These are phyloP conservation scores for Periglandula ipomoeae DNA, from an alignment of 2,329 filamentous ascomycete species.

Conservation along the genomic window DNA sequence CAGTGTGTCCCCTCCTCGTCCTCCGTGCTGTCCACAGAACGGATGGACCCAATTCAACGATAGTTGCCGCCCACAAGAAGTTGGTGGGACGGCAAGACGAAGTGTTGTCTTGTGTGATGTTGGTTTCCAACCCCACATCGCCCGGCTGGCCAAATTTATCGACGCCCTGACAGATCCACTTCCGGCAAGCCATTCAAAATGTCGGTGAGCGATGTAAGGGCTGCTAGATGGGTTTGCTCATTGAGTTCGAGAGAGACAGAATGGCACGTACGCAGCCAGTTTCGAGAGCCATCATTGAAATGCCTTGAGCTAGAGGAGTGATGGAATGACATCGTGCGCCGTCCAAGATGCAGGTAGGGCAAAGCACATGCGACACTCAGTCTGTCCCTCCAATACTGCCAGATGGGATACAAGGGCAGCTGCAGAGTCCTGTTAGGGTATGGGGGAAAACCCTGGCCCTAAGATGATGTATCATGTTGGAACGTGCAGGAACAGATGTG, in stretches of 20 bases:
- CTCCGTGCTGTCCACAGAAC: too few species aligned
- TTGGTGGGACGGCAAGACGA: too few species aligned
- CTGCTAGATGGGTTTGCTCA: too few species aligned
- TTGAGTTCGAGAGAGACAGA: too few species aligned
- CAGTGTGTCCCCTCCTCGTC: too few species aligned
- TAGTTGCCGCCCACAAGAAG: too few species aligned
- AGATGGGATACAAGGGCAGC: too few species aligned
- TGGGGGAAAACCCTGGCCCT: neutral
- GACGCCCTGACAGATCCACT: constrained; percentile 3
- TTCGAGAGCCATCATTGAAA: neutral
- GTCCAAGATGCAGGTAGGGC: neutral
- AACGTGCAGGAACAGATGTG: constrained; percentile 4
- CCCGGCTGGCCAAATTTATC: constrained; percentile 1
- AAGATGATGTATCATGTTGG: neutral
- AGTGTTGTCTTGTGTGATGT: too few species aligned
- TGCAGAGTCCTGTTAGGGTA: too few species aligned
- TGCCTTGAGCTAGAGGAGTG: neutral
- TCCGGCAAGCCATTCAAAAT: constrained; percentile 5
- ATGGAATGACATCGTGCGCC: neutral
- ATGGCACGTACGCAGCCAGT: neutral
- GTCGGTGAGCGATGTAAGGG: constrained; percentile 8
- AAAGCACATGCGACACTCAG: neutral
- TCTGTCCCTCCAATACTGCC: neutral
- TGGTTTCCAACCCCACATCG: constrained; percentile 3
- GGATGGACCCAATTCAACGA: too few species aligned